These are phyloP conservation scores for Eimeria necatrix DNA, from an alignment of 169 alveolate genomes.

Conservation along the genomic window DNA sequence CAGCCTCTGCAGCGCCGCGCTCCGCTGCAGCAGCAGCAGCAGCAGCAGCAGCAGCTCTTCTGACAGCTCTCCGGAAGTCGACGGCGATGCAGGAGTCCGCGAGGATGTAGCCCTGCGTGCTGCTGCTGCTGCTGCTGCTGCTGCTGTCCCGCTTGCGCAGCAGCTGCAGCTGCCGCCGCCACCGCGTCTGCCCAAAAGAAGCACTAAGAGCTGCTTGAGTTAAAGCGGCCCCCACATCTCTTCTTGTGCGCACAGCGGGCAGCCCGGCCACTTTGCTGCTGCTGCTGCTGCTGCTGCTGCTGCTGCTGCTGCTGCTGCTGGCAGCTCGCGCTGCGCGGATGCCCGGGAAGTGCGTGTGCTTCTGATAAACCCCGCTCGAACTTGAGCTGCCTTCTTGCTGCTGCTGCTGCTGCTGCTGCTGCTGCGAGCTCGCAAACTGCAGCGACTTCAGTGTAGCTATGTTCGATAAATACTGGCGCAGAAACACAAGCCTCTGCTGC, in stretches of 20 bases:
- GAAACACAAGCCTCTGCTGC: not conserved
- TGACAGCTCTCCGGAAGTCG: not conserved
- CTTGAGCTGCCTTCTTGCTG: not conserved
- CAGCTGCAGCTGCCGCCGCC: not conserved
- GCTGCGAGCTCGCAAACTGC: not conserved
- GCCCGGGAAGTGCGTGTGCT: constrained; percentile 13
- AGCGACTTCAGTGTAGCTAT: not conserved
- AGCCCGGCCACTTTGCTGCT: constrained; percentile 19
- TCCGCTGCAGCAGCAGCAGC: not conserved
- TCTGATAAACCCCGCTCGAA: not conserved
- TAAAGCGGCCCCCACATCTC: not conserved
- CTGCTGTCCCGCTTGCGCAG: not conserved
- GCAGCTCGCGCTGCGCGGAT: not conserved
- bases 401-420: constrained; percentile 6
- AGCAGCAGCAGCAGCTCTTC: not conserved
- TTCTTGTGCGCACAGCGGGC: not conserved
- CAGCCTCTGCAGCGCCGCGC: not conserved
- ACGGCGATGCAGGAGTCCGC: constrained; percentile 32
- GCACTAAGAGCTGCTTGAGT: not conserved
- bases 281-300: constrained; percentile 4
- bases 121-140: not conserved
- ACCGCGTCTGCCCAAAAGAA: not conserved
- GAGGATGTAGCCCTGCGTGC: not conserved
- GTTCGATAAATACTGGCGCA: not conserved
- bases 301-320: not conserved